Evolutionary conservation across 257 asterid species (phyloP).

Genomic region (Pogostemon cablin): DNA sequence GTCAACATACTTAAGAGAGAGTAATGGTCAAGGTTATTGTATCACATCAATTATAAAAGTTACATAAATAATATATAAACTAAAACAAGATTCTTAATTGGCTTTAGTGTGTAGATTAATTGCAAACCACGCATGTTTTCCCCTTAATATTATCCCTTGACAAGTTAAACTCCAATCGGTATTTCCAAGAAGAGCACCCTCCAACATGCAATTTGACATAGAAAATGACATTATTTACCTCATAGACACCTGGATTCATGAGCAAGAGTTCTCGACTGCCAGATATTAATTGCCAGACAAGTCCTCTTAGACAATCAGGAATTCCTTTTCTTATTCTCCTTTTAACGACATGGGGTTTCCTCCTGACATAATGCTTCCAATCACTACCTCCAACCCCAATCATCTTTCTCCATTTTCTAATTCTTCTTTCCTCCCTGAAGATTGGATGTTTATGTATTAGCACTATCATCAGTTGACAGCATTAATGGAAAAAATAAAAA

Average conservation of each 20-base stretch:
- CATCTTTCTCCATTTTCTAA: constrained; percentile 98
- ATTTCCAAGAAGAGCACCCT: constrained; percentile 1
- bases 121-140: neutral
- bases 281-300: constrained; percentile 96
- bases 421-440: constrained; percentile 86
- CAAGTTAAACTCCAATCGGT: constrained; percentile 6
- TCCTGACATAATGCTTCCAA: constrained; percentile 94
- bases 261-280: constrained; percentile 99
- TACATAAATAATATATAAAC: too few species aligned
- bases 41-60: too few species aligned
- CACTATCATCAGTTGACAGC: constrained; percentile 25
- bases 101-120: neutral
- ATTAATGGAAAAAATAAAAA: constrained; percentile 20
- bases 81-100: too few species aligned
- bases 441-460: constrained; percentile 24
- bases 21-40: constrained; percentile 18
- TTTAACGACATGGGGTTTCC: constrained; percentile 93
- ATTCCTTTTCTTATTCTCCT: constrained; percentile 97
- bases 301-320: constrained; percentile 98
- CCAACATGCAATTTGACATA: constrained; percentile 16
- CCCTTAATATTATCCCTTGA: neutral
- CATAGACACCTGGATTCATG: constrained; percentile 98
- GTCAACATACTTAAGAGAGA: neutral
- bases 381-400: constrained; percentile 99
- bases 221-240: constrained; percentile 54